Percentiles rank a stretch among this genome's conserved stretches.
Evolutionary conservation across 2,329 filamentous ascomycete genomes (phyloP).

Genomic region (Biscogniauxia marginata): DNA sequence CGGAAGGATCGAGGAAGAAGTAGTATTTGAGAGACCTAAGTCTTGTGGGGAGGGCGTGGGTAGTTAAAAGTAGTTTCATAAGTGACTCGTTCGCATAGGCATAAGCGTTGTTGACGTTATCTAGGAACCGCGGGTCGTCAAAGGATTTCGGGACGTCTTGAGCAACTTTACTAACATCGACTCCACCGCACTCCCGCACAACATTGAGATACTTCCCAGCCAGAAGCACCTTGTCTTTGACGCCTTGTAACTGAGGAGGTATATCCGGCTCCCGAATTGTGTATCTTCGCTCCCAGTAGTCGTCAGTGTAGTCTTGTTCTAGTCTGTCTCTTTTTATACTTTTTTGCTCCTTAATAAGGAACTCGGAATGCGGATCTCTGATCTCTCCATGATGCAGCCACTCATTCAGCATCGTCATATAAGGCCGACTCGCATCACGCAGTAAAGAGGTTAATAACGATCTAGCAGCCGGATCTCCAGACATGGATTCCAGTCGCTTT

Average conservation of each 20-base stretch:
- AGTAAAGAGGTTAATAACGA: constrained; percentile 78
- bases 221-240: constrained; percentile 91
- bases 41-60: constrained; percentile 83
- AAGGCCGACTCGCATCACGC: constrained; percentile 85
- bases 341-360: constrained; percentile 92
- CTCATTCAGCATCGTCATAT: constrained; percentile 98
- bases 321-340: constrained; percentile 88
- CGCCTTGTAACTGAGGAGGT: constrained; percentile 83
- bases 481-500: constrained; percentile 81
- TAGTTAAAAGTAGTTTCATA: constrained; percentile 85
- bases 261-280: constrained; percentile 90
- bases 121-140: constrained; percentile 86
- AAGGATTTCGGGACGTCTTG: constrained; percentile 89
- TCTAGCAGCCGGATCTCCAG: constrained; percentile 86
- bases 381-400: constrained; percentile 97
- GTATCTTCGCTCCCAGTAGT: constrained; percentile 98
- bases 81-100: constrained; percentile 93
- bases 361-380: constrained; percentile 89
- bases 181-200: constrained; percentile 92
- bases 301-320: constrained; percentile 96
- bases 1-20: constrained; percentile 96
- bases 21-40: constrained; percentile 95
- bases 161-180: constrained; percentile 87
- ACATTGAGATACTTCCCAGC: constrained; percentile 98
- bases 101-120: constrained; percentile 95